Percentiles rank a stretch among this genome's conserved stretches.
Conservation (phyloP, 2,329 filamentous ascomycete genomes). For the Zasmidium citrigriseum region DNA sequence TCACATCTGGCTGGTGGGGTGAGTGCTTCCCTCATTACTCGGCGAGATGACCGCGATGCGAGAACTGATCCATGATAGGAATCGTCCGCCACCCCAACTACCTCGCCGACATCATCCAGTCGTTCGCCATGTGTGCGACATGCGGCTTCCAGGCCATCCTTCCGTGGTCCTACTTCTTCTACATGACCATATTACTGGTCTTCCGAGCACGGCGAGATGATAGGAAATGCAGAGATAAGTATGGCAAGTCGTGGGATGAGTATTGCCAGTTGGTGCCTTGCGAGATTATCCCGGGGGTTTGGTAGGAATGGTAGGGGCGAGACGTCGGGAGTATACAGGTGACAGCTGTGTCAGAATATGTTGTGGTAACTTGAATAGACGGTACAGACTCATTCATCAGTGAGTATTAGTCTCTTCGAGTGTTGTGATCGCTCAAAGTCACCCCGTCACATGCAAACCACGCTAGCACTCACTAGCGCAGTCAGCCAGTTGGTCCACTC, state of each 20-base stretch:
- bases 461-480: too few species aligned
- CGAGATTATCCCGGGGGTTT: constrained; percentile 83
- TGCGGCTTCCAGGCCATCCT: constrained; percentile 19
- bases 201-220: constrained; percentile 18
- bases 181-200: constrained; percentile 17
- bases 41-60: constrained; percentile 86
- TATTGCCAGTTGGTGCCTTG: constrained; percentile 81
- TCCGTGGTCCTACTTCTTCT: constrained; percentile 23
- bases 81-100: constrained; percentile 25
- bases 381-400: too few species aligned
- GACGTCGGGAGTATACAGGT: too few species aligned
- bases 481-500: too few species aligned
- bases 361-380: too few species aligned
- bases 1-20: constrained; percentile 24
- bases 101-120: constrained; percentile 20
- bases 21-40: constrained; percentile 68
- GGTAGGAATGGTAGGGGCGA: too few species aligned
- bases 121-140: constrained; percentile 22
- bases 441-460: too few species aligned
- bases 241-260: constrained; percentile 85
- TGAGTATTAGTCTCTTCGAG: too few species aligned
- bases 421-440: too few species aligned
- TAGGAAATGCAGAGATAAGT: constrained; percentile 63
- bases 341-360: too few species aligned
- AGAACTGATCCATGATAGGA: too few species aligned